Evolutionary conservation across 139 green algal genomes (phyloP).

Genomic region (Picochlorum sp.): DNA sequence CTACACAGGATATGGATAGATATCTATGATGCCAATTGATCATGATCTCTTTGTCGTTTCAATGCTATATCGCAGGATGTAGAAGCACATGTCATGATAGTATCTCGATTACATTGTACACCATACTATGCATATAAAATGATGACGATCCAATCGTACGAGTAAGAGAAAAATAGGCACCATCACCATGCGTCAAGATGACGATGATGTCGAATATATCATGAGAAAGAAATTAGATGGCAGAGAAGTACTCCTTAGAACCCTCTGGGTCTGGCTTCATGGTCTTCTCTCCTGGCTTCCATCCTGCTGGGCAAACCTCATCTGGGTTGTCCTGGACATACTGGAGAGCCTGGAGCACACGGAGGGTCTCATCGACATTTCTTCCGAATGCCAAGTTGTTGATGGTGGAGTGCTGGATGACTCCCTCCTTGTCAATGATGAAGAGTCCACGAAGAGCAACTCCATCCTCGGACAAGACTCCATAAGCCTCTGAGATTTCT

Average conservation of each 20-base stretch:
- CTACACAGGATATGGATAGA: too few species aligned
- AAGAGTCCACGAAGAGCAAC: conserved; percentile 86
- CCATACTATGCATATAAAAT: too few species aligned
- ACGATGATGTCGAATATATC: neutral
- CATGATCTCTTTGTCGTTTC: too few species aligned
- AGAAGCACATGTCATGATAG: too few species aligned
- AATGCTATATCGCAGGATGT: too few species aligned
- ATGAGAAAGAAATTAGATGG: conserved; percentile 22
- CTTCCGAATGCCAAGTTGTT: conserved; percentile 98
- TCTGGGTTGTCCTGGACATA: conserved; percentile 86
- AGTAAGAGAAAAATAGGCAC: neutral
- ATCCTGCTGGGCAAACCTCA: conserved; percentile 93
- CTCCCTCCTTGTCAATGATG: conserved; percentile 92
- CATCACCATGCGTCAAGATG: neutral
- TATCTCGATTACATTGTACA: too few species aligned
- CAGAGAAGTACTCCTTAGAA: conserved; percentile 84
- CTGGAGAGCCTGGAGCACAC: conserved; percentile 92
- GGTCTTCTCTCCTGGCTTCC: conserved; percentile 85
- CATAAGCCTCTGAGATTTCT: conserved; percentile 73
- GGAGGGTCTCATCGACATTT: conserved; percentile 92
- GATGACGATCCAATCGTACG: too few species aligned
- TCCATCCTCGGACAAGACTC: conserved; percentile 81
- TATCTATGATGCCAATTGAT: too few species aligned
- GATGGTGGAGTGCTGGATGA: conserved; percentile 95
- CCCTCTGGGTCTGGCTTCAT: conserved; percentile 66